A percentile compares a stretch with the other conserved stretches of the same genome.
These are phyloP conservation scores for Plasmodium gaboni DNA, from an alignment of 169 alveolate species.

Conservation along the genomic window DNA sequence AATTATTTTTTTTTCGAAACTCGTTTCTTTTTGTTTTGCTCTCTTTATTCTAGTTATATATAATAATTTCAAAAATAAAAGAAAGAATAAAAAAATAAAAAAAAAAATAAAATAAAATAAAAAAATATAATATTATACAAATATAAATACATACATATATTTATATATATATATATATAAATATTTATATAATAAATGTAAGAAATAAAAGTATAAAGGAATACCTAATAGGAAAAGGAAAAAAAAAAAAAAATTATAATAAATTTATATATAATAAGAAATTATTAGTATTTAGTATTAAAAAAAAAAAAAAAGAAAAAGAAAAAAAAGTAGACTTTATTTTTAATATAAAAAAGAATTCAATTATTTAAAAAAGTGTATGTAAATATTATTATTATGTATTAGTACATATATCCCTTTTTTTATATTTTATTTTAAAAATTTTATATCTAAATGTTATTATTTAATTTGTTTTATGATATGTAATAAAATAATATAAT, in stretches of 20 bases:
- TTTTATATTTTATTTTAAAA: too few relatives aligned
- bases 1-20: constrained; percentile 39
- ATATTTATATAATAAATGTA: too few relatives aligned
- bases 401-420: too few relatives aligned
- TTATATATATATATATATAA: too few relatives aligned
- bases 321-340: not conserved
- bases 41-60: constrained; percentile 48
- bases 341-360: too few relatives aligned
- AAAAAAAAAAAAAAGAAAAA: constrained; percentile 14
- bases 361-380: too few relatives aligned
- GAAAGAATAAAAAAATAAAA: constrained; percentile 12
- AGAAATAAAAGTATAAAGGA: too few relatives aligned
- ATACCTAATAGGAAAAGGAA: not conserved
- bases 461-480: too few relatives aligned
- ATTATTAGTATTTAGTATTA: not conserved
- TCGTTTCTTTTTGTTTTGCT: constrained; percentile 45
- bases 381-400: too few relatives aligned
- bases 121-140: constrained; percentile 24
- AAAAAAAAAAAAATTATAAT: not conserved
- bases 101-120: not conserved
- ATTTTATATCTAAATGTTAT: too few relatives aligned
- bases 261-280: constrained; percentile 3
- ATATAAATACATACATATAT: not conserved
- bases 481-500: too few relatives aligned
- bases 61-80: constrained; percentile 7